phyloP scores from a whole-genome alignment of 2,329 filamentous ascomycete genomes.

The Akanthomyces muscarius region DNA sequence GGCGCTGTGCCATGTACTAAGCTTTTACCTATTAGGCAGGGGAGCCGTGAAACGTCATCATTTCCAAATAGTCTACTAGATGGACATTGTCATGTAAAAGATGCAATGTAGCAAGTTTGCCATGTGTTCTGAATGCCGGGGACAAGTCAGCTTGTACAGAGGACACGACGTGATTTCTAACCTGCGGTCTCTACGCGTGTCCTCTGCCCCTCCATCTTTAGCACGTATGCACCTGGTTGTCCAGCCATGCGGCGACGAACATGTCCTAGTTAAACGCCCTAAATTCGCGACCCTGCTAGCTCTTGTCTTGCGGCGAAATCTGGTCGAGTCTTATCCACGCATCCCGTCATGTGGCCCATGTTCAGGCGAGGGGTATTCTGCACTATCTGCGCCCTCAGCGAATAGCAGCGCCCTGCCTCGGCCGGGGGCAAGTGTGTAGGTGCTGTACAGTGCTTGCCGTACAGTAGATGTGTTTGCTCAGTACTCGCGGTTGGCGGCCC shows the following conservation, averaged over 20 bases:
- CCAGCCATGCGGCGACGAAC: not conserved
- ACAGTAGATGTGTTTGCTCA: not conserved
- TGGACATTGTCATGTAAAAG: not conserved
- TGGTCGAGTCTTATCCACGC: constrained; percentile 15
- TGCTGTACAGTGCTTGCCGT: constrained; percentile 9
- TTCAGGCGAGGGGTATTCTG: constrained; percentile 7
- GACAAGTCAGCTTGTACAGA: not conserved
- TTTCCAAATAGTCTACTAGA: not conserved
- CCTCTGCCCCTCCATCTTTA: too few species aligned
- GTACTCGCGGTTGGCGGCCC: not conserved
- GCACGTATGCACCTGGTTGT: not conserved
- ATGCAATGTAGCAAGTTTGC: not conserved
- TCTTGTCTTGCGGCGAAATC: not conserved
- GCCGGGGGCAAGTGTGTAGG: not conserved
- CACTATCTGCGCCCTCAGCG: constrained; percentile 4
- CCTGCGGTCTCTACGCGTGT: not conserved
- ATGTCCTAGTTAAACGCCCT: too few species aligned
- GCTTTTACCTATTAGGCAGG: not conserved
- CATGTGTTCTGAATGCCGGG: not conserved
- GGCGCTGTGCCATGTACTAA: not conserved
- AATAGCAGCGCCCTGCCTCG: not conserved
- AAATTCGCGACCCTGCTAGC: not conserved
- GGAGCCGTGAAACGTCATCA: constrained; percentile 7
- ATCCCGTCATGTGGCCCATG: constrained; percentile 15
- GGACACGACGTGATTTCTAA: not conserved